These are phyloP conservation scores for Kodamaea jinghongensis DNA, from an alignment of 805 yeast species.

Conservation along the genomic window DNA sequence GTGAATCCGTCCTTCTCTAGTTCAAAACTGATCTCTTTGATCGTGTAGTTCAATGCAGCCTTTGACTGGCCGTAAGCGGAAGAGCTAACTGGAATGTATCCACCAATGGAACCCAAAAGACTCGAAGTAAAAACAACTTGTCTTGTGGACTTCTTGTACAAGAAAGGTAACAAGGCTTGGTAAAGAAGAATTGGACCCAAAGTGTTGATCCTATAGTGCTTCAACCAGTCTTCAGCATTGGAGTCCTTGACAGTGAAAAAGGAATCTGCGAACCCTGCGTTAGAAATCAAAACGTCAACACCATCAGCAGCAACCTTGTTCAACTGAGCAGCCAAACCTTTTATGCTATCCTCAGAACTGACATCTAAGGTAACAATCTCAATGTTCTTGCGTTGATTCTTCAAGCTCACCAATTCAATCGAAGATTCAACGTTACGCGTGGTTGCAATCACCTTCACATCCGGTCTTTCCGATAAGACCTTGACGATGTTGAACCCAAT, in stretches of 20 bases:
- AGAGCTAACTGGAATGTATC: slow-evolving; percentile 16
- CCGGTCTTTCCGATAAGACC: slow-evolving; percentile 5
- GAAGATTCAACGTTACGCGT: slow-evolving; percentile 30
- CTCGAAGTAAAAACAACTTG: slow-evolving; percentile 29
- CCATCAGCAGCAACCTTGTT: slow-evolving; percentile 8
- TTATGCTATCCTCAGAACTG: slow-evolving; percentile 19
- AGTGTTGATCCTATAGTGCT: slow-evolving; percentile 21
- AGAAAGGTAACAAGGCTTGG: slow-evolving; percentile 25
- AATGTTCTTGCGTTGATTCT: slow-evolving; percentile 9
- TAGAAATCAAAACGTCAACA: slow-evolving; percentile 35
- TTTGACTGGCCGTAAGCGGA: slow-evolving; percentile 35
- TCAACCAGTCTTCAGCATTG: slow-evolving; percentile 14
- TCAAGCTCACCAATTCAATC: slow-evolving; percentile 13
- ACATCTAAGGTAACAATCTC: slow-evolving; percentile 22
- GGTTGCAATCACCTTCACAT: slow-evolving; percentile 39
- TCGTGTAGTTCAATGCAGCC: slow-evolving; percentile 30
- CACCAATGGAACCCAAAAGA: slow-evolving; percentile 24
- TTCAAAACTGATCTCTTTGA: slow-evolving; percentile 24
- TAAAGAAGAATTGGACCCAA: slow-evolving; percentile 30
- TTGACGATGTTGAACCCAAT: slow-evolving; percentile 27
- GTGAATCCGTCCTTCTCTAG: slow-evolving; percentile 21
- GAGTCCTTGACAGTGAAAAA: slow-evolving; percentile 16
- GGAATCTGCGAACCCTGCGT: slow-evolving; percentile 24
- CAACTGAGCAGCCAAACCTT: slow-evolving; percentile 13
- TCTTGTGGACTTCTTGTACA: slow-evolving; percentile 20